These are phyloP conservation scores for Cladophialophora psammophila DNA, from an alignment of 2,329 filamentous ascomycete genomes.

Conservation along the genomic window DNA sequence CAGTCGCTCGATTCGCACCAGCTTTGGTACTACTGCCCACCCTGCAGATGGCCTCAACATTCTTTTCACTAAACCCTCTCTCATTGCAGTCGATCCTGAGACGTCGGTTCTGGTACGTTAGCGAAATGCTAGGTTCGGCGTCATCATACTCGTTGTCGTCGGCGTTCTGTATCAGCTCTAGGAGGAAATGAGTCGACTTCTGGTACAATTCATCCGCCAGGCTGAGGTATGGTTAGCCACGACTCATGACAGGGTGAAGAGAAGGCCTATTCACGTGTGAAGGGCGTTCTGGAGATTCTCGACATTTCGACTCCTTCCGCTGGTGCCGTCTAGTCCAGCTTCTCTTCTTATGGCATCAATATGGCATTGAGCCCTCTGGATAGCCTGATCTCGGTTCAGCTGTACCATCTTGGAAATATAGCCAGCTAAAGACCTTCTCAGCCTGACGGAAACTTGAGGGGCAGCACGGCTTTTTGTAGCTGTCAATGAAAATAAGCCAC, in stretches of 20 bases:
- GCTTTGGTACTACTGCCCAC: slow-evolving; percentile 48
- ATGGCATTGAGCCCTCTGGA: slow-evolving; percentile 9
- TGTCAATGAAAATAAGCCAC: background rate
- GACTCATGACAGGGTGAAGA: background rate
- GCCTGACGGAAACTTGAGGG: background rate
- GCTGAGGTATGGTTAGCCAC: background rate
- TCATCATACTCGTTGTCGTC: slow-evolving; percentile 49
- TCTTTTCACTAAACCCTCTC: slow-evolving; percentile 49
- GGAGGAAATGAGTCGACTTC: slow-evolving; percentile 38
- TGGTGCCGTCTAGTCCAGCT: slow-evolving; percentile 17
- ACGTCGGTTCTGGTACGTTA: slow-evolving; percentile 15
- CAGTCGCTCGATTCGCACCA: slow-evolving; percentile 39
- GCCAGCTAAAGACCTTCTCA: background rate
- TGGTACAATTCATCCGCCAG: slow-evolving; percentile 22
- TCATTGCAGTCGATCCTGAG: slow-evolving; percentile 44
- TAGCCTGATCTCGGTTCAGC: background rate
- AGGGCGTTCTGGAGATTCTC: slow-evolving; percentile 22
- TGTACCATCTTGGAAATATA: slow-evolving; percentile 1
- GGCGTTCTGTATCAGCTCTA: slow-evolving; percentile 52
- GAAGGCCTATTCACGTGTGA: slow-evolving; percentile 14
- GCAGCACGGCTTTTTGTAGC: background rate
- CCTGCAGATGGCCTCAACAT: slow-evolving; percentile 50
- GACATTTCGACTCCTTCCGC: slow-evolving; percentile 12
- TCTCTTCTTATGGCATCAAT: slow-evolving; percentile 17
- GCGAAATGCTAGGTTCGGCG: slow-evolving; percentile 14